Conservation (phyloP, 495 filamentous ascomycete genomes). For the Cryomyces minteri region DNA sequence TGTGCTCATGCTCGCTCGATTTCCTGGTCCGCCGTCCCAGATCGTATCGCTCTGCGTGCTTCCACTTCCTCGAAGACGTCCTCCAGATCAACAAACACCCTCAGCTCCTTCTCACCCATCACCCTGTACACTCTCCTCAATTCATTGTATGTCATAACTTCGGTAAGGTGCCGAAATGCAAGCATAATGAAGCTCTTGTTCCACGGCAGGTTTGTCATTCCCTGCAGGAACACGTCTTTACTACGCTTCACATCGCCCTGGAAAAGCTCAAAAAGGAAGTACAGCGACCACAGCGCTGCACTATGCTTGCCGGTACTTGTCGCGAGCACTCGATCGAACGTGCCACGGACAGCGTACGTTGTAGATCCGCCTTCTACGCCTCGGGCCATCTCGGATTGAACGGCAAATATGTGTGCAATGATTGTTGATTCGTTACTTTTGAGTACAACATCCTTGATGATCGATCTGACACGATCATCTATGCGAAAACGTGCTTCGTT, state of each 20-base stretch:
- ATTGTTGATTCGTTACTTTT: constrained; percentile 12
- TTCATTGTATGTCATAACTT: constrained; percentile 24
- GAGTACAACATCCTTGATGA: constrained; percentile 31
- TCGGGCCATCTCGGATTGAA: constrained; percentile 35
- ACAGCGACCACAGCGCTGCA: constrained; percentile 13
- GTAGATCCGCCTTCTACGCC: constrained; percentile 7
- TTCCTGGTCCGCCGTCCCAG: too few relatives aligned
- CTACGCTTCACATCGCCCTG: constrained; percentile 2
- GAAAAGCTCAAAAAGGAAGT: constrained; percentile 12
- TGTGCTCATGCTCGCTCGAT: too few relatives aligned
- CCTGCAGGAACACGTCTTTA: constrained; percentile 16
- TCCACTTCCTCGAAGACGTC: constrained; percentile 10
- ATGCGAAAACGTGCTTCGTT: constrained; percentile 25
- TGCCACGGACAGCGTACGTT: constrained; percentile 10
- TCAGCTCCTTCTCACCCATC: constrained; percentile 32
- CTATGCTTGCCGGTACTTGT: constrained; percentile 6
- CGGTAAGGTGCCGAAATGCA: constrained; percentile 10
- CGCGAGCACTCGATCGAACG: constrained; percentile 10
- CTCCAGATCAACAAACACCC: constrained; percentile 28
- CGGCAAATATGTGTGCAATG: constrained; percentile 43
- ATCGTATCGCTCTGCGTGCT: too few relatives aligned
- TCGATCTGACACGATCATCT: constrained; percentile 49
- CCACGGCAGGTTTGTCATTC: constrained; percentile 17
- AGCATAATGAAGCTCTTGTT: constrained; percentile 25
- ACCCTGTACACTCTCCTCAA: constrained; percentile 28